Conservation (phyloP, 441 rosid genomes). For the Adansonia madagascariensis region DNA sequence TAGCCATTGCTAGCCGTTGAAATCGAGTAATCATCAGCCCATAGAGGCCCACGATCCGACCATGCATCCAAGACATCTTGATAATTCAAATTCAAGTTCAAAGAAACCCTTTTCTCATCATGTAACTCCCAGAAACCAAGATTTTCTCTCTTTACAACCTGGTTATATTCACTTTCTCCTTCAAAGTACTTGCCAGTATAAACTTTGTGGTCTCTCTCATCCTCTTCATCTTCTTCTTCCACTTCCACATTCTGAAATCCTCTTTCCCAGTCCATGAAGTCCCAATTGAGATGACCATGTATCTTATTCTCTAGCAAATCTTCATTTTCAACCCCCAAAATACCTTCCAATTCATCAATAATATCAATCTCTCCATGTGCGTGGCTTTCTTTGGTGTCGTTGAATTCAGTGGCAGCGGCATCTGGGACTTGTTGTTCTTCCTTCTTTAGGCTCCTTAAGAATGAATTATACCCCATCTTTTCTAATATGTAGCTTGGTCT, state of each 20-base stretch:
- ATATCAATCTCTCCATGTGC: constrained; percentile 27
- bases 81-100: constrained; percentile 73
- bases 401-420: constrained; percentile 25
- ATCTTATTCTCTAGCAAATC: constrained; percentile 25
- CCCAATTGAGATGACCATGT: constrained; percentile 32
- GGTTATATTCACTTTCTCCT: constrained; percentile 4
- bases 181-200: constrained; percentile 21
- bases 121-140: constrained; percentile 45
- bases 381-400: constrained; percentile 25
- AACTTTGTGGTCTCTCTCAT: constrained; percentile 26
- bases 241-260: constrained; percentile 32
- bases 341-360: constrained; percentile 44
- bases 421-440: constrained; percentile 55
- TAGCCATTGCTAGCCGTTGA: constrained; percentile 34
- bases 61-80: constrained; percentile 74
- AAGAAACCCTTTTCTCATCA: constrained; percentile 34
- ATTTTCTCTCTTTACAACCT: constrained; percentile 42
- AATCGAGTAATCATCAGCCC: constrained; percentile 42
- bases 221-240: constrained; percentile 34
- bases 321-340: constrained; percentile 40
- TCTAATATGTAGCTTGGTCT: constrained; percentile 18
- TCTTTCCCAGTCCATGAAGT: constrained; percentile 44
- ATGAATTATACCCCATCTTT: constrained; percentile 41
- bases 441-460: constrained; percentile 50
- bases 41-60: constrained; percentile 57